Evolutionary conservation across 208 protist genomes (phyloP).

Genomic region (Crithidia thermophila): DNA sequence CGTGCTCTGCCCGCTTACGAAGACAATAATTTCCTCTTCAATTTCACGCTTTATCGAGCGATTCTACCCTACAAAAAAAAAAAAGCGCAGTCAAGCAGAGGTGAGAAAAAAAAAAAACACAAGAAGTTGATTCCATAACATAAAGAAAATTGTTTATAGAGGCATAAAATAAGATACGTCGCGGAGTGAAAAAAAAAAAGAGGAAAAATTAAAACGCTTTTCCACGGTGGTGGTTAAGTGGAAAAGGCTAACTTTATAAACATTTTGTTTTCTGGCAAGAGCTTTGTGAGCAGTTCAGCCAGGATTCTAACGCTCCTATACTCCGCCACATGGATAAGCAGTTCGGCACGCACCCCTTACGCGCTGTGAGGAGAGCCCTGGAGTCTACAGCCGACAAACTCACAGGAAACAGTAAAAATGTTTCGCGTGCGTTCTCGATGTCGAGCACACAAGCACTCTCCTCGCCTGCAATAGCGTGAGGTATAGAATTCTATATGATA

Average conservation of each 20-base stretch:
- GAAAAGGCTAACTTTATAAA: neutral
- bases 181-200: neutral
- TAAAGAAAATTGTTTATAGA: constrained; percentile 5
- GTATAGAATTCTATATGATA: constrained; percentile 27
- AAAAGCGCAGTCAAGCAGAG: neutral
- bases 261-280: neutral
- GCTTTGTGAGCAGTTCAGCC: neutral
- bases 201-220: too few relatives aligned
- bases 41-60: too few relatives aligned
- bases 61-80: too few relatives aligned
- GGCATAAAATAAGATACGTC: neutral
- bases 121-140: neutral
- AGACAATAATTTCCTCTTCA: too few relatives aligned
- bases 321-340: constrained; percentile 5
- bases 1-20: too few relatives aligned
- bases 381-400: neutral
- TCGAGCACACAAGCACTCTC: too few relatives aligned
- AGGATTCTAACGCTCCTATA: constrained; percentile 14
- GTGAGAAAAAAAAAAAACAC: neutral
- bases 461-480: too few relatives aligned
- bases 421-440: too few relatives aligned
- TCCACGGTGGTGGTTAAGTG: neutral
- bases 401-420: neutral
- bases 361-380: neutral
- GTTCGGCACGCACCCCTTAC: too few relatives aligned